Evolutionary conservation across 257 asterid species (phyloP), one percentile per base, ranked within the genome.

Genomic region (Galeopsis tetrahit): DNA sequence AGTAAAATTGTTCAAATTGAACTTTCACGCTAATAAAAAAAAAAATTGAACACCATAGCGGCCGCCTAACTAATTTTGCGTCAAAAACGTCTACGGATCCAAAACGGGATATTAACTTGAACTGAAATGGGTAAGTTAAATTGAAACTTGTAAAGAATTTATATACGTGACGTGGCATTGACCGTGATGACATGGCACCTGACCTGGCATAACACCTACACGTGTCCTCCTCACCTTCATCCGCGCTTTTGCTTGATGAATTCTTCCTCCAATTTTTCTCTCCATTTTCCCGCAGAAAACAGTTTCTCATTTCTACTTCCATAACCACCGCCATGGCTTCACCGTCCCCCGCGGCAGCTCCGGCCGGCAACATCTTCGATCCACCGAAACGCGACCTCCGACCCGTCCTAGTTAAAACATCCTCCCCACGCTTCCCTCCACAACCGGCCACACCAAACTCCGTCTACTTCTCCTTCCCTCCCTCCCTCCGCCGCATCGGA

Each of bases 361-460:
- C 17, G 34, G 28, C 52, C 68, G 13, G 35, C 14, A 52, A 6
- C 35, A 5, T 28, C 58, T 0, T 6, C 5, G 64, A 71, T 52
- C 71, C 60, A 1, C 78, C 70, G 0, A 66, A 72, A 2, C 74
- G 35, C 42, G 38, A 59, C 78, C 72, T 77, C 71, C 78, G 52
- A 1, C 78, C 81, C 14, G 63, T 77, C 51, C 78, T 66, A 38
- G 81, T 77, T 2, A 72, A 72, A 59, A 72, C 87, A 4, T 80
- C 87, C 69, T 85, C 90, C 66, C 88, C 93, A 1, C 89, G 89
- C 39, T 85, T 82, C 74, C 88, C 86, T 3, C 81, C 78, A 2
- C 76, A 75, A 1, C 70, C 81, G 61, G 35, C 66, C 55, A 69
- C 81, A 40, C 81, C 81, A 0, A 72, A 58, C 52, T 49, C 82